A percentile compares a stretch with the other conserved stretches of the same genome.
Conservation (phyloP, 768 basidiomycete species). For the Lactarius hengduanensis region DNA sequence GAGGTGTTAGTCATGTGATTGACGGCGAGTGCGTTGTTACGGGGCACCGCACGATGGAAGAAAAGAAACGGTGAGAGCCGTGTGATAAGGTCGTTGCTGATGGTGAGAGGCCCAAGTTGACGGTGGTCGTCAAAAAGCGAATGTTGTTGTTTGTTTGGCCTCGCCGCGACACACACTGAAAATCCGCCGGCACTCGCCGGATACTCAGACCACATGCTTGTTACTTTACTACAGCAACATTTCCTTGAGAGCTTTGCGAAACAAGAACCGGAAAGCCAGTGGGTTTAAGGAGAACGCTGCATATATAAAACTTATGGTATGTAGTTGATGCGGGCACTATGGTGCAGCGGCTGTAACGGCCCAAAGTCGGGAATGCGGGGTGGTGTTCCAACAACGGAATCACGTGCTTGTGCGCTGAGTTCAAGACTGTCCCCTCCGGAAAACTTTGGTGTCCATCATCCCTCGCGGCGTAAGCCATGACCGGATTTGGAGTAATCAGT, state of each 20-base stretch:
- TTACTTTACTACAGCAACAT: too few species aligned
- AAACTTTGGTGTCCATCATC: slow-evolving; percentile 84
- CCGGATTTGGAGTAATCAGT: slow-evolving; percentile 77
- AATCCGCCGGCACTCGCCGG: slow-evolving; percentile 10
- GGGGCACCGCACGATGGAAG: slow-evolving; percentile 78
- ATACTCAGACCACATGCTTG: neutral
- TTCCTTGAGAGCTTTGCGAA: neutral
- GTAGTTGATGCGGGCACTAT: slow-evolving; percentile 29
- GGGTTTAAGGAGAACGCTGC: neutral
- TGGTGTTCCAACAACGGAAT: slow-evolving; percentile 55
- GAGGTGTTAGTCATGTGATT: slow-evolving; percentile 71
- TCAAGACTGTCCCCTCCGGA: slow-evolving; percentile 94
- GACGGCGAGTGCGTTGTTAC: slow-evolving; percentile 55
- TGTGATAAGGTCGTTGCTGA: slow-evolving; percentile 17
- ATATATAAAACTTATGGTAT: neutral
- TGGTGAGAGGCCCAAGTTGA: neutral
- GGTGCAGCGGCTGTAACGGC: slow-evolving; percentile 80
- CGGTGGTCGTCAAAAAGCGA: slow-evolving; percentile 16
- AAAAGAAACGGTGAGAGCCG: slow-evolving; percentile 27
- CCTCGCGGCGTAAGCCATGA: slow-evolving; percentile 63
- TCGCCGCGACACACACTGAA: neutral
- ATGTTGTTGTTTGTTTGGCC: slow-evolving; percentile 17
- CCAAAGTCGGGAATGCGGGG: slow-evolving; percentile 79
- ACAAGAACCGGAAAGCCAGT: neutral
- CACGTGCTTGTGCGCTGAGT: slow-evolving; percentile 77